Evolutionary conservation across 2,329 filamentous ascomycete species (phyloP).

Genomic region (Phaeosphaeria sp.): DNA sequence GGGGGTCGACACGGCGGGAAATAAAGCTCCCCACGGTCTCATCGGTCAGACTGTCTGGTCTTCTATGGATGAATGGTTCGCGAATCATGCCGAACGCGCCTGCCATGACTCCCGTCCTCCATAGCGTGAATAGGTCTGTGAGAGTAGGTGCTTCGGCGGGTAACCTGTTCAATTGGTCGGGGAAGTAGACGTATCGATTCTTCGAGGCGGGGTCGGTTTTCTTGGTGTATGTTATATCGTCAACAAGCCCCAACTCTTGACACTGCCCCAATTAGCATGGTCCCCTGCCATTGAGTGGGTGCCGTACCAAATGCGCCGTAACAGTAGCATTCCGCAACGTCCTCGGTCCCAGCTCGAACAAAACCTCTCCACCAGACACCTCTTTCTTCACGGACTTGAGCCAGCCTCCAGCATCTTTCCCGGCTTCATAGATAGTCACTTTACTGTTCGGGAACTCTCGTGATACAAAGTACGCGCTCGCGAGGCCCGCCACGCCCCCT

Average conservation of each 20-base stretch:
- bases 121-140: conserved; percentile 42
- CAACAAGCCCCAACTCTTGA: conserved; percentile 61
- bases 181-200: conserved; percentile 87
- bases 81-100: conserved; percentile 50
- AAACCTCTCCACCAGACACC: conserved; percentile 67
- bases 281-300: not conserved
- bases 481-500: conserved; percentile 60
- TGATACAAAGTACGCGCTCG: conserved; percentile 72
- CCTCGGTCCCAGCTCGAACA: conserved; percentile 86
- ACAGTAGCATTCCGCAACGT: conserved; percentile 75
- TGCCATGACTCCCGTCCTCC: conserved; percentile 64
- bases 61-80: conserved; percentile 44
- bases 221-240: conserved; percentile 63
- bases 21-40: conserved; percentile 77
- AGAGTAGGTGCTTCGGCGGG: conserved; percentile 33
- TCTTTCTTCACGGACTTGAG: conserved; percentile 70
- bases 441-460: conserved; percentile 70
- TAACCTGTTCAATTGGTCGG: conserved; percentile 73
- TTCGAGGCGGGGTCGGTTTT: conserved; percentile 59
- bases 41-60: conserved; percentile 58
- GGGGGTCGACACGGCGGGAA: conserved; percentile 59
- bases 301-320: conserved; percentile 72
- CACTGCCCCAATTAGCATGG: conserved; percentile 54
- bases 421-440: conserved; percentile 83
- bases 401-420: conserved; percentile 80